Evolutionary conservation across 495 filamentous ascomycete species (phyloP).

Genomic region (Penicillium coprophilum): DNA sequence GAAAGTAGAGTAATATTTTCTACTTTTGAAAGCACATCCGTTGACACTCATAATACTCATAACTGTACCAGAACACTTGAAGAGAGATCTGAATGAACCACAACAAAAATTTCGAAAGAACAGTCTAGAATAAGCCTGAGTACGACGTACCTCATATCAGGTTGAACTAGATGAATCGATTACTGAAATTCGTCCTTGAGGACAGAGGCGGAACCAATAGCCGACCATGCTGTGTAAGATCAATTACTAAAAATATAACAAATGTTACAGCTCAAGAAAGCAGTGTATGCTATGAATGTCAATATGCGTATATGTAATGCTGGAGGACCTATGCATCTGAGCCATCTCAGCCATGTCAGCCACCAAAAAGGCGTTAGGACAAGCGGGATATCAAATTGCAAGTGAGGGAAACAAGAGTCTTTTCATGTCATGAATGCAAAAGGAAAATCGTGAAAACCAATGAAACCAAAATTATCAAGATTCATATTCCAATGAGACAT

Average conservation of each 20-base stretch:
- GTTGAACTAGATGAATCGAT: no score
- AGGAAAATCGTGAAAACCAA: slow-evolving; percentile 5
- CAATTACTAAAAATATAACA: neutral
- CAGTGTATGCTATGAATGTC: neutral
- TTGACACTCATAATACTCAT: no score
- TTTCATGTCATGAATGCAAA: slow-evolving; percentile 4
- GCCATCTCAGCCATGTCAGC: neutral
- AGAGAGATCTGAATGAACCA: no score
- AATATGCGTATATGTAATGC: neutral
- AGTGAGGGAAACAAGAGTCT: neutral
- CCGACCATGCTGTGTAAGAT: neutral
- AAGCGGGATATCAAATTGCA: slow-evolving; percentile 7
- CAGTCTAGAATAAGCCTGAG: no score
- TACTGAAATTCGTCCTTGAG: neutral
- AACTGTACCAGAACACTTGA: no score
- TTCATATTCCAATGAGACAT: neutral
- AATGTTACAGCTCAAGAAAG: neutral
- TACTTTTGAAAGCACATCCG: no score
- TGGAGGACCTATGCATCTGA: neutral
- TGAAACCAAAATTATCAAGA: neutral
- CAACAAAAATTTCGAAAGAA: no score
- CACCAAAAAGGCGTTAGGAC: neutral
- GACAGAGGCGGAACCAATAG: neutral
- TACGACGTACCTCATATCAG: no score
- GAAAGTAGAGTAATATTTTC: no score